Evolutionary conservation across 352 stramenopile genomes (phyloP).

Genomic region (Globisporangium apiculatum): DNA sequence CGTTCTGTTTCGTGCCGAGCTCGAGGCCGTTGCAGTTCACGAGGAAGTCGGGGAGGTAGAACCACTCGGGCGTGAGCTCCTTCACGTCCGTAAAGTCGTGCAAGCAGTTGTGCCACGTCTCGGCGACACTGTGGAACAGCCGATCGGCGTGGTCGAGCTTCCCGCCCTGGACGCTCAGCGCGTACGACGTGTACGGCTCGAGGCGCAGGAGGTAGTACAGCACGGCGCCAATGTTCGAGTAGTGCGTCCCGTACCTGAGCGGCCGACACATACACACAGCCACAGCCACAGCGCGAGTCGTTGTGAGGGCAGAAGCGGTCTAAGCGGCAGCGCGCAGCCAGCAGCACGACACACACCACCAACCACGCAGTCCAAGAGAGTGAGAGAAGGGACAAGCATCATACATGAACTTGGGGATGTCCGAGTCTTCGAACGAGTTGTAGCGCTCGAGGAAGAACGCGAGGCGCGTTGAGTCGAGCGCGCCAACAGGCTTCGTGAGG

Average conservation of each 20-base stretch:
- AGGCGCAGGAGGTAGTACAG: constrained; percentile 98
- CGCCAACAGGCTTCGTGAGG: constrained; percentile 96
- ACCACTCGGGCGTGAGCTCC: constrained; percentile 93
- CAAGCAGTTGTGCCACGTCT: constrained; percentile 88
- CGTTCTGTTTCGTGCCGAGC: constrained; percentile 76
- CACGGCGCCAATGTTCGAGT: constrained; percentile 93
- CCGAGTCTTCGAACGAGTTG: constrained; percentile 81
- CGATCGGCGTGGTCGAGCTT: constrained; percentile 92
- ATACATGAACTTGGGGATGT: constrained; percentile 87
- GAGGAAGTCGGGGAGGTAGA: constrained; percentile 89
- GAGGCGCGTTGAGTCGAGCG: constrained; percentile 90
- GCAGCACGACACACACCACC: no score
- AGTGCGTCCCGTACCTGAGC: constrained; percentile 82
- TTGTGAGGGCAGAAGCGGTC: no score
- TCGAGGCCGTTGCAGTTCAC: constrained; percentile 84
- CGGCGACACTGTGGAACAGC: constrained; percentile 87
- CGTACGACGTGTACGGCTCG: constrained; percentile 97
- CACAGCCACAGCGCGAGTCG: neutral
- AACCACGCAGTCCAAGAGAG: no score
- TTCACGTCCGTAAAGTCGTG: constrained; percentile 90
- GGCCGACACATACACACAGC: neutral
- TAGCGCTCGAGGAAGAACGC: constrained; percentile 94
- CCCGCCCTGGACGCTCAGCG: constrained; percentile 93
- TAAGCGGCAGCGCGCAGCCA: no score
- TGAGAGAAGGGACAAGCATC: constrained; percentile 8